Evolutionary conservation across 257 asterid species (phyloP), one percentile per base, ranked within the genome.

Genomic region (Thymus quinquecostatus): DNA sequence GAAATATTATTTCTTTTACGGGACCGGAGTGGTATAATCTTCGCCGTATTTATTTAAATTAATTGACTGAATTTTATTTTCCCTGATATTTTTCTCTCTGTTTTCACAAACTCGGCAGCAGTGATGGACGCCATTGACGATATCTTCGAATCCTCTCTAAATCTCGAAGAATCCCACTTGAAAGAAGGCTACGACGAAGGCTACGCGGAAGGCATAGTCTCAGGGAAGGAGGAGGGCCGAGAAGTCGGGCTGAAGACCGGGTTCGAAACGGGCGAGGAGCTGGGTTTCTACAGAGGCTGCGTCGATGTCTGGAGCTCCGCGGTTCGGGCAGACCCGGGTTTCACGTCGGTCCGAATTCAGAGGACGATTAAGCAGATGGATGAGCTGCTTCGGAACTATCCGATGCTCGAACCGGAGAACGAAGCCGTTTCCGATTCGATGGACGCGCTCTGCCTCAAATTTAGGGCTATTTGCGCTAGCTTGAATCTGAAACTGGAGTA

Each of bases 281-380:
- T 86, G 75, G 97, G 96, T 28, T 83, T 87, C 34, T 85, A 84
- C 77, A 84, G 90, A 61, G 88, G 94, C 36, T 80, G 88, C 63
- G 55, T 86, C 70, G 87, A 77, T n/a, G 57, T 80, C 0, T 85
- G 94, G 92, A 83, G 14, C 78, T 86, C 91, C 5, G 84, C 85
- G 12, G 66, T 85, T 29, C 84, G 70, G 70, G 76, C 77, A n/a
- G 87, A 90, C 45, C 86, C 84, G 55, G 55, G 62, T 60, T 85
- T 73, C 66, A 40, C 84, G 3, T 85, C 88, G 1, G 36, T 77
- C 9, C 66, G 94, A 27, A 78, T 81, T 13, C 79, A 80, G 70
- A 81, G 77, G 59, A 69, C 77, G 27, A 71, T 85, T 83, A 73
- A 78, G 49, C 88, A 79, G 77, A 88, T 90, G 88, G 94, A 82